phyloP scores from a whole-genome alignment of 148 eudicot species.

The Amaranthus cruentus region DNA sequence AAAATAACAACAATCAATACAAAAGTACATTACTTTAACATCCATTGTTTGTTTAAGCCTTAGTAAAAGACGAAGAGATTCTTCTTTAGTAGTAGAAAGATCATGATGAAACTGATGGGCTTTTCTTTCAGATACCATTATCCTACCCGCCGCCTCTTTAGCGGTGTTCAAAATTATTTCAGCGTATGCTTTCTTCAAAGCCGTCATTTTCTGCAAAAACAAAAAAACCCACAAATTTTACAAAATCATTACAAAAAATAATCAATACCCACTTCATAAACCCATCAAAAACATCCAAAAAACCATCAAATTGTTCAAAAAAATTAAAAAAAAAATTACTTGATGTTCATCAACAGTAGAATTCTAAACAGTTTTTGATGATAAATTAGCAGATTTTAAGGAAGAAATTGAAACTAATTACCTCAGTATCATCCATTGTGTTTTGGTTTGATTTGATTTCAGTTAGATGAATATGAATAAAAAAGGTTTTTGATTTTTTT shows the following conservation, averaged over 20 bases:
- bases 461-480: neutral
- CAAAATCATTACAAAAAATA: slow-evolving; percentile 16
- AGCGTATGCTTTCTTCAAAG: slow-evolving; percentile 81
- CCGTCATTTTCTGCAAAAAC: slow-evolving; percentile 59
- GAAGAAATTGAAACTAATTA: slow-evolving; percentile 2
- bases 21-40: slow-evolving; percentile 48
- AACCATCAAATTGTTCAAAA: slow-evolving; percentile 1
- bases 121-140: slow-evolving; percentile 66
- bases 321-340: neutral
- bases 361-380: slow-evolving; percentile 1
- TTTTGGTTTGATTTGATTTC: neutral
- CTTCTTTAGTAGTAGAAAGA: slow-evolving; percentile 54
- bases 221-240: slow-evolving; percentile 23
- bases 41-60: slow-evolving; percentile 72
- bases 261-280: slow-evolving; percentile 19
- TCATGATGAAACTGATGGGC: slow-evolving; percentile 48
- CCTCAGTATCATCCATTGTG: slow-evolving; percentile 43
- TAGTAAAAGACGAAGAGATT: slow-evolving; percentile 60
- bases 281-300: slow-evolving; percentile 5
- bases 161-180: slow-evolving; percentile 75
- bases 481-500: slow-evolving; percentile 8
- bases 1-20: neutral
- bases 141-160: slow-evolving; percentile 70
- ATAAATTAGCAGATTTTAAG: neutral
- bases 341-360: slow-evolving; percentile 14